Conservation (phyloP, 306 rosid species). For the Mucuna pruriens region DNA sequence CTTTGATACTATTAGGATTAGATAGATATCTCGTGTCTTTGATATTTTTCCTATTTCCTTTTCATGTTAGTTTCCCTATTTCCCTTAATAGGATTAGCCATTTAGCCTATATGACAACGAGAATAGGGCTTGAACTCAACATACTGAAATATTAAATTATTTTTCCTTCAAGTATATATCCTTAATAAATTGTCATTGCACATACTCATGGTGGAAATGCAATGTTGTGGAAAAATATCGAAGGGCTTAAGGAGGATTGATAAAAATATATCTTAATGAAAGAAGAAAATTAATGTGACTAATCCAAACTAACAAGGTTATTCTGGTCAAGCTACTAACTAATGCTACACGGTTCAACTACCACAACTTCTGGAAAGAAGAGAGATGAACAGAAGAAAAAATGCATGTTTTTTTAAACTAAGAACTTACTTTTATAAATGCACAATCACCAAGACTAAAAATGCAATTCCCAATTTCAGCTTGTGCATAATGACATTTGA, state of each 20-base stretch:
- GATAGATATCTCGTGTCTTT: too few relatives aligned
- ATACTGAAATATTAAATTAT: too few relatives aligned
- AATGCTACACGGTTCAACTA: background rate
- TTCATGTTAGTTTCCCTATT: too few relatives aligned
- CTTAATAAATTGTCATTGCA: background rate
- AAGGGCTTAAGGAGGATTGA: slow-evolving; percentile 3
- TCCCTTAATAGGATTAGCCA: too few relatives aligned
- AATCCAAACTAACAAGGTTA: slow-evolving; percentile 18
- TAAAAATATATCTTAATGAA: background rate
- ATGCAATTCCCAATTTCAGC: slow-evolving; percentile 58
- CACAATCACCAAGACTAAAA: slow-evolving; percentile 87
- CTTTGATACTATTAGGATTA: too few relatives aligned
- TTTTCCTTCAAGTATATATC: too few relatives aligned
- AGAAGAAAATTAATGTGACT: background rate
- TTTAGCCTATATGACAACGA: too few relatives aligned
- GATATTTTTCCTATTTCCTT: too few relatives aligned
- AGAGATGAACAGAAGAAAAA: slow-evolving; percentile 30
- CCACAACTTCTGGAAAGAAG: slow-evolving; percentile 11
- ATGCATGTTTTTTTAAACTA: background rate
- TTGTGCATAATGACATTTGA: slow-evolving; percentile 82
- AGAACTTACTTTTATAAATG: slow-evolving; percentile 67
- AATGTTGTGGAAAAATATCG: background rate
- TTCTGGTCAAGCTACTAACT: background rate
- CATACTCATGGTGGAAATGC: background rate
- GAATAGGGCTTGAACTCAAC: too few relatives aligned